These are phyloP conservation scores for Pseudozyma tsukubaensis DNA, from an alignment of 1,284 basidiomycete genomes.

Conservation along the genomic window DNA sequence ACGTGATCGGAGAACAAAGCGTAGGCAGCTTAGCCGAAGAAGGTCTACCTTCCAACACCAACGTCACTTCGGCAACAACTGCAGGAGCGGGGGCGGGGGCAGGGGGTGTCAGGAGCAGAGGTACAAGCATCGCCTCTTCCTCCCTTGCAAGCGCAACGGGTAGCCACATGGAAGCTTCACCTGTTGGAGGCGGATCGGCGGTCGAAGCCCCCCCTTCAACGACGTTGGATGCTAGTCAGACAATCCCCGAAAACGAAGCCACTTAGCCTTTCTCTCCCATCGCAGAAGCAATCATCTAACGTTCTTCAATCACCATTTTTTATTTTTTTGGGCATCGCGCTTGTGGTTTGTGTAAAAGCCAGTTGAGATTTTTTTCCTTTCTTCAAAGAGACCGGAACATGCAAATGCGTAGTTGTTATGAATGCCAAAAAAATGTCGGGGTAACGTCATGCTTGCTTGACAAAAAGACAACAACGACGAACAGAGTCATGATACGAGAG, in stretches of 20 bases:
- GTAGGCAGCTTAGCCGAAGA: neutral
- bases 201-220: slow-evolving; percentile 9
- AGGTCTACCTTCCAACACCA: too few species aligned
- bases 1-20: slow-evolving; percentile 58
- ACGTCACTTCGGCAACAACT: neutral
- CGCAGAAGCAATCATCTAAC: neutral
- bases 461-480: too few species aligned
- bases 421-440: too few species aligned
- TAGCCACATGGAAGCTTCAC: neutral
- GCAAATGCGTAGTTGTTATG: too few species aligned
- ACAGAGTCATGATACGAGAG: too few species aligned
- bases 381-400: too few species aligned
- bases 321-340: too few species aligned
- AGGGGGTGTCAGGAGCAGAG: slow-evolving; percentile 17
- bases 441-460: too few species aligned
- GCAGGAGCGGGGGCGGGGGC: neutral
- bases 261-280: slow-evolving; percentile 5
- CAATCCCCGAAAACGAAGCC: slow-evolving; percentile 32
- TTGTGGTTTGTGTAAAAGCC: neutral
- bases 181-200: neutral
- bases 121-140: slow-evolving; percentile 11
- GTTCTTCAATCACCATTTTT: too few species aligned
- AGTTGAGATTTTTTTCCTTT: too few species aligned
- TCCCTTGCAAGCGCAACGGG: neutral
- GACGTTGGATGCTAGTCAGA: slow-evolving; percentile 26